Percentiles rank a stretch among this genome's conserved stretches.
phyloP scores from a whole-genome alignment of 139 green algal genomes.

The Chlamydomonas incerta region DNA sequence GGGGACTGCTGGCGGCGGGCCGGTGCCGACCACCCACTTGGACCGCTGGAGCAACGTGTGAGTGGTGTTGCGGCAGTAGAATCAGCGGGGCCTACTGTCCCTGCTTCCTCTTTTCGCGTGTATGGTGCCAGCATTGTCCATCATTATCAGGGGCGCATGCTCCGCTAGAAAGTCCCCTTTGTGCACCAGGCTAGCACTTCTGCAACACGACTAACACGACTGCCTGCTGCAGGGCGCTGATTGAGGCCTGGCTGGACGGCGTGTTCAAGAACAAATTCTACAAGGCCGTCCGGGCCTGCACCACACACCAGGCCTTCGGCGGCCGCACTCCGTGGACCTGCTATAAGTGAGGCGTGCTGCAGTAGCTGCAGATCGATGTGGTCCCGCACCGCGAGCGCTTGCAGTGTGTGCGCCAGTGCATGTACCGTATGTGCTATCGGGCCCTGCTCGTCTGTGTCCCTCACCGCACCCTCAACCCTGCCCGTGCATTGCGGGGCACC shows the following conservation, averaged over 20 bases:
- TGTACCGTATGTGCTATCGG: neutral
- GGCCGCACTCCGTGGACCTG: neutral
- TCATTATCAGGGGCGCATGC: no score
- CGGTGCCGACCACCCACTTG: neutral
- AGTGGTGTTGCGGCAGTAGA: neutral
- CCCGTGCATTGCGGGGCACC: neutral
- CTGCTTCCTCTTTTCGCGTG: no score
- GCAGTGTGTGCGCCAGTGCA: no score
- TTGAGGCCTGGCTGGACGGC: conserved; percentile 15
- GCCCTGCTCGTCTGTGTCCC: neutral
- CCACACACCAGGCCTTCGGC: neutral
- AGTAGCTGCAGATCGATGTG: no score
- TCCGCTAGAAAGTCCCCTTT: no score
- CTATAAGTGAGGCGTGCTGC: conserved; percentile 8
- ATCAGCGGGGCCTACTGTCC: neutral
- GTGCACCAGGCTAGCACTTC: neutral
- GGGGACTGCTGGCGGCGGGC: neutral
- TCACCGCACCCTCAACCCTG: neutral
- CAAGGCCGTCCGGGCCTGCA: neutral
- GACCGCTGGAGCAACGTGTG: conserved; percentile 7
- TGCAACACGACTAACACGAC: neutral
- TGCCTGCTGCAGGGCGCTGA: neutral
- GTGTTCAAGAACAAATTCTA: conserved; percentile 24
- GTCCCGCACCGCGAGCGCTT: no score
- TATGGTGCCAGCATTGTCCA: neutral